A percentile compares a stretch with the other conserved stretches of the same genome.
Conservation (phyloP, 2,329 filamentous ascomycete species). For the Epichloe glyceriae region DNA sequence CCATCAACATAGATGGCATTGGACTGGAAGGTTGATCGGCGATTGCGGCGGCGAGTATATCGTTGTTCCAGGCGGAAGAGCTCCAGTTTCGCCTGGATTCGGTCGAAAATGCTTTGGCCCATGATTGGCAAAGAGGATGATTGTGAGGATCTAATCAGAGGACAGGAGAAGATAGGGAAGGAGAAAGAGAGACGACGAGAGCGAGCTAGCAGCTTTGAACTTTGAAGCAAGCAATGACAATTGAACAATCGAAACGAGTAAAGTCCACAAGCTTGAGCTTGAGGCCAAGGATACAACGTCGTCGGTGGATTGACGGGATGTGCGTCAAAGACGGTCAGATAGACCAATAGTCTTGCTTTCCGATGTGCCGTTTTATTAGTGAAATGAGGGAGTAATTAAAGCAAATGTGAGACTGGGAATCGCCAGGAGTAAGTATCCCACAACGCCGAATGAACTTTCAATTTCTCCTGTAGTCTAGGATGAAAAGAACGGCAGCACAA, state of each 20-base stretch:
- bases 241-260: not conserved
- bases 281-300: not conserved
- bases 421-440: conserved; percentile 1
- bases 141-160: not conserved
- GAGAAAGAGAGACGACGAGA: not conserved
- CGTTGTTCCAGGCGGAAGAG: conserved; percentile 90
- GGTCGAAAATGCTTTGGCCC: conserved; percentile 41
- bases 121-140: conserved; percentile 19
- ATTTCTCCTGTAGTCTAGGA: not conserved
- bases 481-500: not conserved
- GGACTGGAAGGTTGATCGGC: conserved; percentile 78
- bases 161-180: not conserved
- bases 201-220: not conserved
- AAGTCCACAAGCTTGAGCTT: not conserved
- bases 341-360: not conserved
- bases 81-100: conserved; percentile 61
- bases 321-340: not conserved
- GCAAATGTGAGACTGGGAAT: not conserved
- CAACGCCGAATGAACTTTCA: not conserved
- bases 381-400: not conserved
- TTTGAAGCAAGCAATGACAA: not conserved
- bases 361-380: not conserved
- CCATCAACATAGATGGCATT: conserved; percentile 89
- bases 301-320: not conserved
- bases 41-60: conserved; percentile 77